Conservation (phyloP, 805 yeast species). For the Wickerhamomyces chambardii region DNA sequence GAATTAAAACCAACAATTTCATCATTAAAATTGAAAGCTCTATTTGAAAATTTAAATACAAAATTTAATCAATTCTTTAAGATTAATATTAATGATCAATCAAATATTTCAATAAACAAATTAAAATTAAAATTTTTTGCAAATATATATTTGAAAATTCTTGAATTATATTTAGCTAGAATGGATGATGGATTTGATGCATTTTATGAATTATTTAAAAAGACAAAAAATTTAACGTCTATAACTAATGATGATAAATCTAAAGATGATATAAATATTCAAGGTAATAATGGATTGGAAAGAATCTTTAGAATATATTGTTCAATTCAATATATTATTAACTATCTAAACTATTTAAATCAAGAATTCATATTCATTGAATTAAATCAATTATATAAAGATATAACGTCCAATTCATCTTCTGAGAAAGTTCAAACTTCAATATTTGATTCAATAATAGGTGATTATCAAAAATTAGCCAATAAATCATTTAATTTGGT, state of each 20-base stretch:
- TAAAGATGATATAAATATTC: conserved; percentile 10
- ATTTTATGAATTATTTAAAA: conserved; percentile 14
- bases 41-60: conserved; percentile 34
- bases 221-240: conserved; percentile 8
- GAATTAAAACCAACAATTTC: conserved; percentile 32
- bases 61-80: conserved; percentile 23
- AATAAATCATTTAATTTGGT: conserved; percentile 20
- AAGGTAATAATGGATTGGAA: conserved; percentile 17
- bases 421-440: conserved; percentile 5
- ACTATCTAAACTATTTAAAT: conserved; percentile 14
- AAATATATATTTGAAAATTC: conserved; percentile 29
- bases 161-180: conserved; percentile 27
- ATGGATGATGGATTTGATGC: conserved; percentile 20
- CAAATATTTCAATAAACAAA: conserved; percentile 29
- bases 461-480: conserved; percentile 18
- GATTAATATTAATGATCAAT: conserved; percentile 13
- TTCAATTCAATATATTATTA: conserved; percentile 13
- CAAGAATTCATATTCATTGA: conserved; percentile 18
- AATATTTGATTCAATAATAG: conserved; percentile 21
- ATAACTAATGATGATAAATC: conserved; percentile 1
- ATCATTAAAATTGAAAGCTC: conserved; percentile 29
- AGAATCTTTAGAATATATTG: conserved; percentile 17
- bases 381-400: conserved; percentile 13
- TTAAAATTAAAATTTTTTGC: conserved; percentile 39
- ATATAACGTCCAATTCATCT: conserved; percentile 5